Base-by-base conservation (phyloP, 2,329 filamentous ascomycete genomes). In the Colletotrichum cordylinicola region DNA sequence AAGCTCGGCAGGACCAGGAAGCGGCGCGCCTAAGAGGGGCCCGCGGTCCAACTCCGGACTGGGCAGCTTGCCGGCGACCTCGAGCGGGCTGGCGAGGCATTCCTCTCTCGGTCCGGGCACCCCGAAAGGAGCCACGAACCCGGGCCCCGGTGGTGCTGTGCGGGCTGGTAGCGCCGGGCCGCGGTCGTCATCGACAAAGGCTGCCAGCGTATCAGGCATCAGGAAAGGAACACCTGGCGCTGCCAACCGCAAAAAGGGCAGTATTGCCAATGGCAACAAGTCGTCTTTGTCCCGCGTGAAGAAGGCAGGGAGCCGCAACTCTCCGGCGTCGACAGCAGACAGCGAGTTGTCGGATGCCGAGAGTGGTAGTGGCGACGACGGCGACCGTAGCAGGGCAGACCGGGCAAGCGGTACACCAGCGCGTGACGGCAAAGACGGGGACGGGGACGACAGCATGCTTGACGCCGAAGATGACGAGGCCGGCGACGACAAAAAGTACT, bases 401-500 rank as follows among this genome's bases (percentile, higher is more conserved):
- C 70, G 65, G 43, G 64, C 73, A 75, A 76, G 78, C 71, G 72
- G 73, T 35, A 82, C 70, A 77, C 76, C 35, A 77, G 81, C 66
- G 13, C 77, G 74, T 35, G 85, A 87, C 68, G 81, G 82, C 66
- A 85, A 85, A 77, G 82, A 86, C 66, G 82, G 81, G 55, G 85
- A 88, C 37, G 87, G 88, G 69, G 88, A 93, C 79, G 92, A 91
- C 80, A 82, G 85, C 75, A 85, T 91, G 79, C 90, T 90, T 33
- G 89, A 89, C 72, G 89, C 86, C 10, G 88, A 92, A 72, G 92
- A 93, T 37, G 93, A 95, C 66, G 94, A 95, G 72, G 93, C 93
- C 56, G 92, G 92, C 70, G 93, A 93, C 77, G 94, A 96, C 84
- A 93, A 94, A 82, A 94, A 95, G 83, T 97, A 97, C 85, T 97